Percentiles rank a stretch among this genome's conserved stretches.
These are phyloP conservation scores for Phytophthora syringae DNA, from an alignment of 352 stramenopile species.

Conservation along the genomic window DNA sequence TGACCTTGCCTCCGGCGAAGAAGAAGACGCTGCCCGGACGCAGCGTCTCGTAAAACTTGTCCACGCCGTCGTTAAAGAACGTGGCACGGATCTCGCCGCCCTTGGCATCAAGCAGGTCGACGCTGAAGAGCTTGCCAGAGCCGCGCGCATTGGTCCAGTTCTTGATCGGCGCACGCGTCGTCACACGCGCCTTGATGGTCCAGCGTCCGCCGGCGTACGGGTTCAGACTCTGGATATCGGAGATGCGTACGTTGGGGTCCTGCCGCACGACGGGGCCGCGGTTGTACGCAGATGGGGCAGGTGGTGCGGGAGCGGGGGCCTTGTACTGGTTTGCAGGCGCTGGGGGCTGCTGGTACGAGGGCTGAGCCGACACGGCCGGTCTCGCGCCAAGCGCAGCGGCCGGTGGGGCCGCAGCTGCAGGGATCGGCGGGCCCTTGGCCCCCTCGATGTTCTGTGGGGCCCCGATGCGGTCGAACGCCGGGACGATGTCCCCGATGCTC, in stretches of 20 bases:
- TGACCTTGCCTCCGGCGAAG: conserved; percentile 95
- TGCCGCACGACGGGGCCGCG: conserved; percentile 83
- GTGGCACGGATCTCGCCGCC: conserved; percentile 97
- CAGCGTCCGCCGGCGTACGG: conserved; percentile 94
- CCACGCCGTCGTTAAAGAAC: conserved; percentile 99
- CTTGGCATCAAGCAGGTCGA: conserved; percentile 96
- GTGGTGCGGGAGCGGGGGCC: conserved; percentile 18
- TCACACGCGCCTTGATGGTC: conserved; percentile 97
- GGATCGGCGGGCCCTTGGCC: conserved; percentile 44
- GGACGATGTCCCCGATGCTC: conserved; percentile 79
- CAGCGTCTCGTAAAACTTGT: conserved; percentile 97
- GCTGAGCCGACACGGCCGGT: conserved; percentile 28
- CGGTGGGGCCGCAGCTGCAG: conserved; percentile 32
- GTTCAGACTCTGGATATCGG: conserved; percentile 93
- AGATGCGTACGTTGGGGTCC: conserved; percentile 81
- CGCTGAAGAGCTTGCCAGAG: conserved; percentile 96
- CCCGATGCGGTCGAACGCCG: conserved; percentile 78
- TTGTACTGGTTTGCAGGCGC: conserved; percentile 36
- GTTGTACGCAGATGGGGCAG: conserved; percentile 55
- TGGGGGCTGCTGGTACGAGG: conserved; percentile 48
- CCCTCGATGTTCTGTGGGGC: conserved; percentile 80
- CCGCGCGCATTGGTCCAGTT: conserved; percentile 97
- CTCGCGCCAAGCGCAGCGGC: conserved; percentile 38
- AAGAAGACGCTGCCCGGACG: conserved; percentile 92
- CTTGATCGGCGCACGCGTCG: conserved; percentile 93